These are phyloP conservation scores for Musa troglodytarum DNA, from an alignment of 176 grass and related monocot species.

Conservation along the genomic window DNA sequence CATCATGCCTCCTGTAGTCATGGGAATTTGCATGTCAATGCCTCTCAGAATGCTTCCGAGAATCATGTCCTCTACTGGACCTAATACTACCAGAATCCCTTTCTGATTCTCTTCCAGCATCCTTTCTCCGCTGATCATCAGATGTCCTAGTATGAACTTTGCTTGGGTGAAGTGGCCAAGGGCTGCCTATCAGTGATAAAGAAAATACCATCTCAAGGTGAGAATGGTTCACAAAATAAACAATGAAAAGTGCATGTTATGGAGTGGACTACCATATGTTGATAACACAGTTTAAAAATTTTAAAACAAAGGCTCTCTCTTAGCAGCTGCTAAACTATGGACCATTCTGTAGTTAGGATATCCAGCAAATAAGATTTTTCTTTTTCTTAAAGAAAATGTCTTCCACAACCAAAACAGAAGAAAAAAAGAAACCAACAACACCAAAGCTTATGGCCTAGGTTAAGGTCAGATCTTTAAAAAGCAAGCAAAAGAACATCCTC, in stretches of 20 bases:
- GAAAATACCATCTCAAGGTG: background rate
- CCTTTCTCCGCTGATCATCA: slow-evolving; percentile 33
- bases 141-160: slow-evolving; percentile 26
- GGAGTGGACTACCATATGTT: background rate
- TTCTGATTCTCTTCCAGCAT: slow-evolving; percentile 30
- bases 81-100: slow-evolving; percentile 18
- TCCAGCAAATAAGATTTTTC: too few species aligned
- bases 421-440: too few species aligned
- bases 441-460: too few species aligned
- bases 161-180: slow-evolving; percentile 41
- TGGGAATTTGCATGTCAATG: slow-evolving; percentile 36
- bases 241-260: background rate
- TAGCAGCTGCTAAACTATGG: too few species aligned
- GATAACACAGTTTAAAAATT: background rate
- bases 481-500: too few species aligned
- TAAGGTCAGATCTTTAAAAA: too few species aligned
- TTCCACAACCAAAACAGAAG: too few species aligned
- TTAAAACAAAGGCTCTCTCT: background rate
- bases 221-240: background rate
- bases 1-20: slow-evolving; percentile 55
- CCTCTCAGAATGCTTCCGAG: slow-evolving; percentile 37
- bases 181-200: slow-evolving; percentile 27
- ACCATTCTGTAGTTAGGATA: too few species aligned
- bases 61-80: slow-evolving; percentile 43
- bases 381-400: too few species aligned